These are phyloP conservation scores for Solanum verrucosum DNA, from an alignment of 257 asterid genomes.

Conservation along the genomic window DNA sequence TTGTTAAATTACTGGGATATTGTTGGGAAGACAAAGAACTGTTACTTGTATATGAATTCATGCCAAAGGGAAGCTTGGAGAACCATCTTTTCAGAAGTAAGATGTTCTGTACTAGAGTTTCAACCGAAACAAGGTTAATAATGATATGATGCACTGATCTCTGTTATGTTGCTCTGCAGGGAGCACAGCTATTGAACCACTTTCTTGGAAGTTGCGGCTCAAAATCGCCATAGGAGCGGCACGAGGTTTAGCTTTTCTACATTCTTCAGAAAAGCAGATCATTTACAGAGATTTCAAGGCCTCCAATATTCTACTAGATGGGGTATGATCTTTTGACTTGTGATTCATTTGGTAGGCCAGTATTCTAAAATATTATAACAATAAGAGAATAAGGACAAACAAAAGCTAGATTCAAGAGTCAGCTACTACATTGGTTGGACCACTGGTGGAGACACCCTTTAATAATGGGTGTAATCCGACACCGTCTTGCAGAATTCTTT, in stretches of 20 bases:
- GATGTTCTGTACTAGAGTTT: not conserved
- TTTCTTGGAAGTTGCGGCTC: constrained; percentile 31
- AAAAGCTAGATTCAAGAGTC: not conserved
- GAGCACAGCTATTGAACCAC: constrained; percentile 22
- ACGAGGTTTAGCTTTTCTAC: constrained; percentile 35
- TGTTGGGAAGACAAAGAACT: constrained; percentile 37
- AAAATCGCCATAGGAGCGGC: constrained; percentile 42
- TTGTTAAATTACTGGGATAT: constrained; percentile 37
- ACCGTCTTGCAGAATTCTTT: not conserved
- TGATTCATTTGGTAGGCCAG: not conserved
- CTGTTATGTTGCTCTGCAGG: constrained; percentile 17
- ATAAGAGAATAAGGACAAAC: not conserved
- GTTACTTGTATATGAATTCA: constrained; percentile 34
- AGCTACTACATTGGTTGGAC: not conserved
- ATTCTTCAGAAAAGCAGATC: constrained; percentile 27
- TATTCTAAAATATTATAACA: not conserved
- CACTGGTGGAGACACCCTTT: not conserved
- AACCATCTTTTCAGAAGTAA: constrained; percentile 46
- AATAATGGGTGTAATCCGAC: not conserved
- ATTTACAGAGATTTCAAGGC: constrained; percentile 43
- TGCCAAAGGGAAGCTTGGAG: constrained; percentile 39
- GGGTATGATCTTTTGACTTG: constrained; percentile 8
- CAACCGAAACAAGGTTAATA: not conserved
- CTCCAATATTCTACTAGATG: constrained; percentile 37
- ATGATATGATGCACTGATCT: not conserved